Evolutionary conservation across 2,329 filamentous ascomycete species (phyloP), one percentile per base, ranked within the genome.

Genomic region (Ophiocordyceps camponoti-leonardi): DNA sequence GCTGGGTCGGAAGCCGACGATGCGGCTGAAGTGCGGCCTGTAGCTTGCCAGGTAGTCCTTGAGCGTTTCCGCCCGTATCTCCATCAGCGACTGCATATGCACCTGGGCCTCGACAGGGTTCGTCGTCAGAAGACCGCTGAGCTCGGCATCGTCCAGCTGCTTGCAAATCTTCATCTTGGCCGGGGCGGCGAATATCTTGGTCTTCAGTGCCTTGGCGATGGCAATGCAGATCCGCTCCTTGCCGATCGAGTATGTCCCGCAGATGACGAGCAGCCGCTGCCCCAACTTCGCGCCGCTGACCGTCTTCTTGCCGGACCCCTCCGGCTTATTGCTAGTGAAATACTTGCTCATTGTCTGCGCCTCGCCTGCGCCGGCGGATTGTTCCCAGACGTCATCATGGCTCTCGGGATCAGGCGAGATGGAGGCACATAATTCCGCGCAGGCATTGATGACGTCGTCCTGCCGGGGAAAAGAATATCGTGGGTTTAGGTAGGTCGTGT

Each of bases 201-300:
- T 85, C 37, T 79, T 71, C 2, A 98, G 70, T 0, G 88, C 88
- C 54, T 81, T 77, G 4, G 92, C 92, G 51, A 98, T 94, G 41
- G 86, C 88, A 30, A 94, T 71, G 59, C 90, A 96, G 52, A 98
- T 88, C 39, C 88, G 82, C 62, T 98, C 92, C 64, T 98, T 98
- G 57, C 92, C 92, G 55, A 98, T 98, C 54, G 84, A 93, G 64
- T 98, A 98, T 0, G 92, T 98, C 41, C 92, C 92, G 49, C 94
- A 93, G 7, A 98, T 77, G 6, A 98, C 85, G 0, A 98, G 73
- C 2, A 98, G 72, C 5, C 86, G 80, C 42, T 84, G 54, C 51
- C 56, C 51, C 51, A 54, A 51, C 12, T 50, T 51, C 12, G 56
- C 50, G 8, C 51, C 48, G 26, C 50, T 50, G 1, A 49, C 44